Evolutionary conservation across 352 stramenopile genomes (phyloP).

Genomic region (Blastocystis sp.): DNA sequence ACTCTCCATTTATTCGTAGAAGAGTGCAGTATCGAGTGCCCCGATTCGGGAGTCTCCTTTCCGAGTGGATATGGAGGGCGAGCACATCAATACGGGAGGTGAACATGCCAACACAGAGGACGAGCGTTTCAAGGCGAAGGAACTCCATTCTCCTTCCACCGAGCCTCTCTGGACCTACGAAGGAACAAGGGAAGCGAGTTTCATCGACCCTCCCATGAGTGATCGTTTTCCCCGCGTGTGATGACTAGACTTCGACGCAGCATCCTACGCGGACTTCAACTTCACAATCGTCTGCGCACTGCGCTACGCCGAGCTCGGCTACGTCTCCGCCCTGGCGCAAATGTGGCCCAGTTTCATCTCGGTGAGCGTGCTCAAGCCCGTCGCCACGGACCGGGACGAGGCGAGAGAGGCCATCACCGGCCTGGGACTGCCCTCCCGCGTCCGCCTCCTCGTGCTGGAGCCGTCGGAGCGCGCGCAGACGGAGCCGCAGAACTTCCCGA

Average conservation of each 20-base stretch:
- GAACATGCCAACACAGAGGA: neutral
- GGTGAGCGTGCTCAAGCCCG: constrained; percentile 2
- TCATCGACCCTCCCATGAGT: neutral
- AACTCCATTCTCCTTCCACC: neutral
- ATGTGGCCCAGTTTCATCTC: constrained; percentile 49
- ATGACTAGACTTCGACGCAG: constrained; percentile 32
- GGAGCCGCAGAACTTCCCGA: neutral
- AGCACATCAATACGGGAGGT: too few species aligned
- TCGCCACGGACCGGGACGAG: neutral
- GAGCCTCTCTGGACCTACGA: neutral
- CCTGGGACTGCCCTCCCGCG: neutral
- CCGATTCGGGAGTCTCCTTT: too few species aligned
- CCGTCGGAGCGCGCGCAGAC: neutral
- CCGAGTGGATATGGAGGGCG: too few species aligned
- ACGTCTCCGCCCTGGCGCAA: neutral
- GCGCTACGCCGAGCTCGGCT: neutral
- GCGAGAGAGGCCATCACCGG: neutral
- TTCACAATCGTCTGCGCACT: constrained; percentile 56
- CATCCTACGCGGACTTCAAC: neutral
- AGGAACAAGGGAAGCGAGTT: neutral
- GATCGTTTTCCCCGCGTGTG: neutral
- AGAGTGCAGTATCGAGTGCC: too few species aligned
- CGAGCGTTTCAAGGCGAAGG: neutral
- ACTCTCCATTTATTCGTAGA: too few species aligned
- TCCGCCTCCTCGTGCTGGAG: neutral